Evolutionary conservation across 2,329 filamentous ascomycete species (phyloP).

Genomic region (Aspergillus sp.): DNA sequence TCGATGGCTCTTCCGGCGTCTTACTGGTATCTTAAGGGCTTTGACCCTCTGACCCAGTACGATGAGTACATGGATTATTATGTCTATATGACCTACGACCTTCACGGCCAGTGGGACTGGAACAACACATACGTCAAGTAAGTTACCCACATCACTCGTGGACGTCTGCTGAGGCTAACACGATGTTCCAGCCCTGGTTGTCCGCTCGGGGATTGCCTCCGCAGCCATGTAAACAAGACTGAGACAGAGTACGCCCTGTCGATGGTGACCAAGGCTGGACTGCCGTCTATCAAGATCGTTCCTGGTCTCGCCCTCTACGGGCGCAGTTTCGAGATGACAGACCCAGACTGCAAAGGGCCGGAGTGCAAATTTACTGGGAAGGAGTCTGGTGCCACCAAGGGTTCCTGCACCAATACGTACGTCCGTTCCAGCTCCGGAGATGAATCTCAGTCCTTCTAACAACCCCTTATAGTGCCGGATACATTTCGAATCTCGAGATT

Average conservation of each 20-base stretch:
- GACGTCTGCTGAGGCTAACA: not conserved
- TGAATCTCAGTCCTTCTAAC: not conserved
- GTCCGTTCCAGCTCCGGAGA: not conserved
- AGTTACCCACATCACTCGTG: not conserved
- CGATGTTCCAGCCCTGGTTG: conserved; percentile 19
- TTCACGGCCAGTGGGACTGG: conserved; percentile 22
- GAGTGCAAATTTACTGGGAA: not conserved
- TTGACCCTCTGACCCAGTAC: conserved; percentile 22
- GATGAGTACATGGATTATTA: conserved; percentile 31
- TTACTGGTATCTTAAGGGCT: conserved; percentile 35
- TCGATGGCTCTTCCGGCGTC: conserved; percentile 30
- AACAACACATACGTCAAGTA: not conserved
- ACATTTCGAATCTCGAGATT: conserved; percentile 1
- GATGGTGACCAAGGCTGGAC: conserved; percentile 18
- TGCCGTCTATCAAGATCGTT: not conserved
- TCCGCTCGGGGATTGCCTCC: conserved; percentile 28
- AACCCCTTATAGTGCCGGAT: not conserved
- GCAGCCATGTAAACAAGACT: conserved; percentile 34
- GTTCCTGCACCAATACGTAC: conserved; percentile 2
- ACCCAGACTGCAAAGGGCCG: not conserved
- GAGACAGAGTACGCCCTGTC: conserved; percentile 34
- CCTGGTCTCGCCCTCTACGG: not conserved
- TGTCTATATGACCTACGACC: conserved; percentile 43
- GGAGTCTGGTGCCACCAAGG: not conserved
- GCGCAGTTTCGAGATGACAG: conserved; percentile 4